Conservation (phyloP, 768 basidiomycete species). For the Floccularia luteovirens region DNA sequence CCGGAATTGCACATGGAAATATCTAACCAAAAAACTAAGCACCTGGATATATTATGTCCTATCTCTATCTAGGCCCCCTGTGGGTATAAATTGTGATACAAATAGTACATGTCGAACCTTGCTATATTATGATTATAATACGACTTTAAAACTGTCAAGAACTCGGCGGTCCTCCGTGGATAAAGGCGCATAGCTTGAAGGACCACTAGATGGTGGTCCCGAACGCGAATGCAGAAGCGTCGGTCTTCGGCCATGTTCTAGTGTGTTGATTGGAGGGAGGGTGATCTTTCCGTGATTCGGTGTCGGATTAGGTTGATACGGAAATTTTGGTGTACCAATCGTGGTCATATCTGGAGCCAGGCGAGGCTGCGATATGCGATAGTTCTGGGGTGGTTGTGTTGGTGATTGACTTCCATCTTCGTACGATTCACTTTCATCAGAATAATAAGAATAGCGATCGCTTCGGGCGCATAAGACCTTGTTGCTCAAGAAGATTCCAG, state of each 20-base stretch:
- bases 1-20: too few species aligned
- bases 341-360: constrained; percentile 5
- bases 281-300: constrained; percentile 7
- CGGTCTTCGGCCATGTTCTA: constrained; percentile 11
- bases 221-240: constrained; percentile 12
- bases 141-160: constrained; percentile 48
- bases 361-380: constrained; percentile 10
- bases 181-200: constrained; percentile 26
- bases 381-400: constrained; percentile 11
- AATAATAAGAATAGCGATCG: constrained; percentile 36
- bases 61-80: too few species aligned
- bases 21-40: too few species aligned
- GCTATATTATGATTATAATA: constrained; percentile 24
- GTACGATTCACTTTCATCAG: constrained; percentile 35
- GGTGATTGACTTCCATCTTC: constrained; percentile 18
- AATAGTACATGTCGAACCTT: too few species aligned
- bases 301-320: constrained; percentile 9
- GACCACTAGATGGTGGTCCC: constrained; percentile 1
- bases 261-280: constrained; percentile 19
- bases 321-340: constrained; percentile 1
- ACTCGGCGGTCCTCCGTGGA: constrained; percentile 54
- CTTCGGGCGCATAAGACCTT: constrained; percentile 37
- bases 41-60: too few species aligned
- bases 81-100: too few species aligned
- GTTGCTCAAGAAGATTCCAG: constrained; percentile 66